Evolutionary conservation across 1,284 basidiomycete genomes (phyloP).

Genomic region (Rhodotorula sp.): DNA sequence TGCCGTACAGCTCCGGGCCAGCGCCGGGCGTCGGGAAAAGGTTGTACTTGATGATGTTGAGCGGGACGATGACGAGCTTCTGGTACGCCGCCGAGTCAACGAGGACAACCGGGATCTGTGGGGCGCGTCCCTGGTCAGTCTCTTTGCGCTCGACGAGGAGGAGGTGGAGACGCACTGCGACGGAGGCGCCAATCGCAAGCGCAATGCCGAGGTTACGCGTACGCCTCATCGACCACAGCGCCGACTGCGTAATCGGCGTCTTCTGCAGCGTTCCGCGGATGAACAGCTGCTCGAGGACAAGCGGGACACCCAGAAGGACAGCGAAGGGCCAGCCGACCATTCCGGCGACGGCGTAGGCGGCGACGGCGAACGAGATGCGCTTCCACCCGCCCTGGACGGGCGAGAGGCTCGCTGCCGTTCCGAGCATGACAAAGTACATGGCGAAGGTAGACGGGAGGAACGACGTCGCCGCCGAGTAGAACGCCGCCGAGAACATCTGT

Average conservation of each 20-base stretch:
- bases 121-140: too few relatives aligned
- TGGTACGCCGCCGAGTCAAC: constrained; percentile 90
- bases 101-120: constrained; percentile 72
- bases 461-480: constrained; percentile 86
- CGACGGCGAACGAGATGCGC: constrained; percentile 52
- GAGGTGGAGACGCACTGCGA: constrained; percentile 63
- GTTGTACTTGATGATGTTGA: constrained; percentile 95
- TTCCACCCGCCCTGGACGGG: constrained; percentile 62
- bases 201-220: constrained; percentile 28
- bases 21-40: constrained; percentile 67
- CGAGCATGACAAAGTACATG: constrained; percentile 86
- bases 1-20: constrained; percentile 89
- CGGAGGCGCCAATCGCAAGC: constrained; percentile 12
- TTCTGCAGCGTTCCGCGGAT: constrained; percentile 72
- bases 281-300: constrained; percentile 87
- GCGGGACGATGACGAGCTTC: constrained; percentile 72
- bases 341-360: constrained; percentile 76
- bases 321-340: constrained; percentile 97
- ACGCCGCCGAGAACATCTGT: constrained; percentile 80
- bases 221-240: constrained; percentile 22
- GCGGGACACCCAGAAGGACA: constrained; percentile 80
- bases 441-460: constrained; percentile 93
- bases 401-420: constrained; percentile 72
- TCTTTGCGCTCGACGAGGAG: too few relatives aligned
- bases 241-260: constrained; percentile 49